Base-by-base conservation (phyloP, 768 basidiomycete genomes). In the Suillus cothurnatus region DNA sequence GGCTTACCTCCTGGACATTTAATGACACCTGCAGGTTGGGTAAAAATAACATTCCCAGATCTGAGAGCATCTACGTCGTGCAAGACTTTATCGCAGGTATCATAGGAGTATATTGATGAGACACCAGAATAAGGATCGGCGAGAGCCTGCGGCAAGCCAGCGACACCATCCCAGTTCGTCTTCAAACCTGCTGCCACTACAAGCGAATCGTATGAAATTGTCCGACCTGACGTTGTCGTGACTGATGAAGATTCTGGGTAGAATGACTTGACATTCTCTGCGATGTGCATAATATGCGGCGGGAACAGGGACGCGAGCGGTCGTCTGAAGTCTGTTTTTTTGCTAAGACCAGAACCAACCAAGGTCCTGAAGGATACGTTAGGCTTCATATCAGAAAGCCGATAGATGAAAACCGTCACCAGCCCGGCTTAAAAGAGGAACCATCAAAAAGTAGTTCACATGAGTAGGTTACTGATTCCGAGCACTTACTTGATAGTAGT, bases 81-180 rank as follows among this genome's bases (percentile, higher is more conserved):
- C 94, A 93, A 97, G 19, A 87, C 86, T 77, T 94, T 95, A 79
- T 97, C 94, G 72, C 91, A 93, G 6, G 93, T 91, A 62, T 92
- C 86, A 76, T 93, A 93, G 0, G 91, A 92, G 79, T 98, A 98
- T 66, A 97, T 97, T 11, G 92, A 91, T 9, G 94, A 93, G 38
- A 99, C 95, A 3, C 91, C 90, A 2, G 91, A 91, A 7, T 79
- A 75, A 15, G 91, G 84, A 72, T 95, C 88, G n/a, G 84, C 82
- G 23, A 99, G 84, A 0, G 94, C 97, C 64, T 85, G 81, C 21
- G 85, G 74, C 6, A 99, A 81, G 61, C 94, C 93, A 62, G 82
- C 71, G 68, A 99, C 88, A 31, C 80, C 85, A 67, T 86, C 83
- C 84, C 88, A 97, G 74, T 97, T 95, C 75, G 84, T 91, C 78